Evolutionary conservation across 768 basidiomycete genomes (phyloP).

Genomic region (Naganishia vishniacii): DNA sequence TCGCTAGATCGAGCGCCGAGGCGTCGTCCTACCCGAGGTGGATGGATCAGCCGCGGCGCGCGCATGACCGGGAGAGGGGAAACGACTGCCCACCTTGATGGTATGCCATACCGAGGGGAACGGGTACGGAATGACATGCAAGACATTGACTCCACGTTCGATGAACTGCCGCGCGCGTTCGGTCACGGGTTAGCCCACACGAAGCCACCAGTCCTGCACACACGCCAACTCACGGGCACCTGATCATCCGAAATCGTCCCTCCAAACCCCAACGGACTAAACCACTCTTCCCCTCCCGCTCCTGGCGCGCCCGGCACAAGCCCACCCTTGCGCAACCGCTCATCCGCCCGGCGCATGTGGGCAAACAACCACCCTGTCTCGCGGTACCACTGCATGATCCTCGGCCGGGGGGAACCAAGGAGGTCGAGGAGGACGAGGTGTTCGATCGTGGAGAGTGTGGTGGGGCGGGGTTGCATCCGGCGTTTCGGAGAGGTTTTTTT

Average conservation of each 20-base stretch:
- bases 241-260: constrained; percentile 81
- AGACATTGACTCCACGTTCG: constrained; percentile 68
- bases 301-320: constrained; percentile 49
- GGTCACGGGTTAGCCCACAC: not conserved
- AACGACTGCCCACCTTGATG: constrained; percentile 61
- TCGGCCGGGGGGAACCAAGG: constrained; percentile 69
- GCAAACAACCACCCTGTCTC: constrained; percentile 94
- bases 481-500: constrained; percentile 54
- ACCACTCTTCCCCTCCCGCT: constrained; percentile 34
- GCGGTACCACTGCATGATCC: constrained; percentile 71
- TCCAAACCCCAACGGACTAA: constrained; percentile 30
- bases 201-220: not conserved
- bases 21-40: constrained; percentile 70
- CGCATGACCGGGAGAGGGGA: constrained; percentile 19
- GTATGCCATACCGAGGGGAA: constrained; percentile 91
- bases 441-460: constrained; percentile 72
- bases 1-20: constrained; percentile 72
- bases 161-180: constrained; percentile 55
- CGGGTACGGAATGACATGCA: constrained; percentile 83
- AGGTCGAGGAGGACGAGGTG: constrained; percentile 90
- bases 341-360: constrained; percentile 65
- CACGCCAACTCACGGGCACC: constrained; percentile 55
- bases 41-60: not conserved
- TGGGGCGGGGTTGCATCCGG: constrained; percentile 53
- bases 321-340: constrained; percentile 62